Evolutionary conservation across 2,329 filamentous ascomycete species (phyloP).

Genomic region (Microascus cirrosus): DNA sequence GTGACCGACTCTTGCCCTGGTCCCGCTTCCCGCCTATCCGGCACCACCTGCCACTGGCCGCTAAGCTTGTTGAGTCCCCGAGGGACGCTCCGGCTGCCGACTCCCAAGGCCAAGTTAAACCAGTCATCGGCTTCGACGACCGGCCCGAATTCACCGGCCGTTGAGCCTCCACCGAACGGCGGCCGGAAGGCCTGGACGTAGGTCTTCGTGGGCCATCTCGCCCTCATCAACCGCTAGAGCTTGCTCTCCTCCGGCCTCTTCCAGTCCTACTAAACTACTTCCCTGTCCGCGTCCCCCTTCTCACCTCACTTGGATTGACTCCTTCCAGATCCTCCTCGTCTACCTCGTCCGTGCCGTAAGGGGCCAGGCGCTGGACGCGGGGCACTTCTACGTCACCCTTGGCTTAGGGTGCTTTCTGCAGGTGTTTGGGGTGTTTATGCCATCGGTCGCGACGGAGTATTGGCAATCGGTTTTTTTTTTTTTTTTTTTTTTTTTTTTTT

Average conservation of each 20-base stretch:
- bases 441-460: constrained; percentile 31
- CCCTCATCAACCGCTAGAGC: constrained; percentile 39
- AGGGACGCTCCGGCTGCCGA: too few species aligned
- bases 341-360: constrained; percentile 43
- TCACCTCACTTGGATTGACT: constrained; percentile 43
- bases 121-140: too few species aligned
- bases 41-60: too few species aligned
- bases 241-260: constrained; percentile 39
- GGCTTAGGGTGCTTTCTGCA: constrained; percentile 28
- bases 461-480: too few species aligned
- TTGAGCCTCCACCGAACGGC: constrained; percentile 35
- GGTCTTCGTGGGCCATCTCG: constrained; percentile 31
- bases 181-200: constrained; percentile 36
- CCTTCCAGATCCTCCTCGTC: constrained; percentile 41
- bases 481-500: too few species aligned
- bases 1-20: too few species aligned
- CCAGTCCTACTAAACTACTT: constrained; percentile 36
- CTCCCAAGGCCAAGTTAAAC: too few species aligned
- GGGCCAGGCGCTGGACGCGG: constrained; percentile 42
- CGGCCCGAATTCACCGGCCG: background rate
- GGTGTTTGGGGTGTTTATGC: constrained; percentile 33
- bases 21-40: too few species aligned
- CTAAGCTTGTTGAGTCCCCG: too few species aligned
- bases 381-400: constrained; percentile 34
- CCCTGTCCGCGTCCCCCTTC: constrained; percentile 24